Percentiles rank a stretch among this genome's conserved stretches.
Conservation (phyloP, 305 asterid species). For the Solanum hybrid region DNA sequence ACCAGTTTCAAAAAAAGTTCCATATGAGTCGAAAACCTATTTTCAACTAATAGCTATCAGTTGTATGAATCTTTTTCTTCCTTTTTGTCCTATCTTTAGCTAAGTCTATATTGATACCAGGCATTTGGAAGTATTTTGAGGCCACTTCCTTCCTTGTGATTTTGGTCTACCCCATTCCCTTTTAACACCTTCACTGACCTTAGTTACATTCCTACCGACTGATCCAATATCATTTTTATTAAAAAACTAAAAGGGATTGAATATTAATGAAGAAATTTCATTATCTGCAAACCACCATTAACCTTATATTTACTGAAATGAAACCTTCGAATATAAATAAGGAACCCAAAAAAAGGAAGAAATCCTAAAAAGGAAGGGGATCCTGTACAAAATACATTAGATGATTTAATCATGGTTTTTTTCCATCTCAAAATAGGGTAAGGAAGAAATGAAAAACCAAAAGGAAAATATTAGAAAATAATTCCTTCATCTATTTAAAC, state of each 20-base stretch:
- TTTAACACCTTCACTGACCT: neutral
- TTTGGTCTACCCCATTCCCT: neutral
- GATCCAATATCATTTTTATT: neutral
- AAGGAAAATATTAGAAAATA: neutral
- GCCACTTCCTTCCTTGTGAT: neutral
- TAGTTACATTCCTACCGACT: neutral
- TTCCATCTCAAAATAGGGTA: neutral
- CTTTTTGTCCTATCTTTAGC: neutral
- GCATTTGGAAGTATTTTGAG: neutral
- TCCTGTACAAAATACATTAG: neutral
- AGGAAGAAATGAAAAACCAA: neutral
- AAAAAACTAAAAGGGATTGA: neutral
- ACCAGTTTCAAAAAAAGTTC: neutral
- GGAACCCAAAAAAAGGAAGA: neutral
- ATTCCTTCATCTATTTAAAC: neutral
- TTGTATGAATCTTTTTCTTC: neutral
- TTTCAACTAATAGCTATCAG: neutral
- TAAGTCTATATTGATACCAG: too few species aligned
- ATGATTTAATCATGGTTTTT: neutral
- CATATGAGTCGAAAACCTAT: neutral
- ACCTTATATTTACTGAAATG: neutral
- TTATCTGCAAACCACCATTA: neutral
- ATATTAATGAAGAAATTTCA: neutral
- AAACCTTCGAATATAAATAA: neutral
- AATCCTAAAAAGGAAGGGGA: neutral